These are phyloP conservation scores for Butyriboletus loyo DNA, from an alignment of 768 basidiomycete species.

Conservation along the genomic window DNA sequence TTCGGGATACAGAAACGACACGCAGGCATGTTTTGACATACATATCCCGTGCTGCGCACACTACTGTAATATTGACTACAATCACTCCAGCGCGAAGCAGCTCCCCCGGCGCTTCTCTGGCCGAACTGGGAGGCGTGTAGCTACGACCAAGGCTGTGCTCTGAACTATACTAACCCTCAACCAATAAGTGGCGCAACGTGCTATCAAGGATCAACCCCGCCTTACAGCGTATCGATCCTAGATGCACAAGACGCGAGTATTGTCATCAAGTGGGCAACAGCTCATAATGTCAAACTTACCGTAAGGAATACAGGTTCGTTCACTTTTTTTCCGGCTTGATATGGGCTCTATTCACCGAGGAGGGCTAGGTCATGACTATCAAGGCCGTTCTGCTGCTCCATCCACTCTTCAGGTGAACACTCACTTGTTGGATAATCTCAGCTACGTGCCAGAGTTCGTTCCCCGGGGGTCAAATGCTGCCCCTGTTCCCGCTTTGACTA, in stretches of 20 bases:
- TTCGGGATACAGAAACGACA: conserved; percentile 14
- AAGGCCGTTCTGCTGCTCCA: conserved; percentile 23
- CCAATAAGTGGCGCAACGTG: conserved; percentile 6
- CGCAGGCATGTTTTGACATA: conserved; percentile 6
- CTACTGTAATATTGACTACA: background rate
- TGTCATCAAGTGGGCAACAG: conserved; percentile 19
- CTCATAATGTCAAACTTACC: conserved; percentile 19
- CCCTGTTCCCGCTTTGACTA: conserved; percentile 16
- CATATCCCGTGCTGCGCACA: background rate
- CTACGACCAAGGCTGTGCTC: conserved; percentile 15
- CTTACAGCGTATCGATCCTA: conserved; percentile 18
- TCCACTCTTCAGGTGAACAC: conserved; percentile 25
- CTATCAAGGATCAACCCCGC: conserved; percentile 20
- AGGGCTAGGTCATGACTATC: conserved; percentile 19
- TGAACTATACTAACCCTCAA: conserved; percentile 21
- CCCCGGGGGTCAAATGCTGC: conserved; percentile 14
- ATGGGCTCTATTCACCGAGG: background rate
- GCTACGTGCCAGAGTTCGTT: conserved; percentile 16
- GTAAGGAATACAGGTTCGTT: conserved; percentile 22
- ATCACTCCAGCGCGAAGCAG: conserved; percentile 16
- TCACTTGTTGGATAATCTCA: conserved; percentile 12
- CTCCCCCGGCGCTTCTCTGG: conserved; percentile 20
- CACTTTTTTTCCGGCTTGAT: background rate
- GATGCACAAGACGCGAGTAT: conserved; percentile 20
- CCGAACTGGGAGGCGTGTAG: conserved; percentile 23